Percentiles rank a stretch among this genome's conserved stretches.
Evolutionary conservation across 768 basidiomycete species (phyloP).

Genomic region (Podaxis carcinomalis): DNA sequence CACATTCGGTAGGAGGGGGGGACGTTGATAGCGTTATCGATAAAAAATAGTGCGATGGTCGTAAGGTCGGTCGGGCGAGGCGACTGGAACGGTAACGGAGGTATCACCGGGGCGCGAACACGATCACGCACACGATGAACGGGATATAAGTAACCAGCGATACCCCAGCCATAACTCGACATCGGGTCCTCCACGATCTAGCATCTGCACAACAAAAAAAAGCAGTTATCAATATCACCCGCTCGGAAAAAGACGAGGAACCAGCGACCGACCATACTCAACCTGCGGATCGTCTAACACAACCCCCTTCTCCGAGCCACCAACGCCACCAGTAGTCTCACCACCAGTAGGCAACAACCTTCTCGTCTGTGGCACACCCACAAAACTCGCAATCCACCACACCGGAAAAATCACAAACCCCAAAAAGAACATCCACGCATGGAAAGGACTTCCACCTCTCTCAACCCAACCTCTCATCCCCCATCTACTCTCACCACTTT

Average conservation of each 20-base stretch:
- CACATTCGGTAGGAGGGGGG: neutral
- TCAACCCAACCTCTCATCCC: slow-evolving; percentile 33
- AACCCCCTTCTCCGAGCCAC: slow-evolving; percentile 56
- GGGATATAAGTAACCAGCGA: slow-evolving; percentile 76
- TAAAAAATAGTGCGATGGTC: neutral
- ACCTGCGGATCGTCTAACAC: slow-evolving; percentile 77
- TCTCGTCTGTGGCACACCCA: slow-evolving; percentile 58
- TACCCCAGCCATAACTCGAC: slow-evolving; percentile 65
- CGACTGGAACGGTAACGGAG: neutral
- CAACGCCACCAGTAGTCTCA: slow-evolving; percentile 21
- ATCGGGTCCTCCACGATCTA: slow-evolving; percentile 67
- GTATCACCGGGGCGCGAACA: slow-evolving; percentile 43
- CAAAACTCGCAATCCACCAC: slow-evolving; percentile 55
- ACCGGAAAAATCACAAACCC: slow-evolving; percentile 65
- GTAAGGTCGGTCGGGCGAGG: neutral
- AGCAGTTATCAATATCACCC: neutral
- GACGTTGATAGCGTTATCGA: slow-evolving; percentile 2
- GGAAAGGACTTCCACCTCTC: slow-evolving; percentile 55
- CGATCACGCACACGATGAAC: slow-evolving; percentile 68
- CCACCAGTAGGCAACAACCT: slow-evolving; percentile 39
- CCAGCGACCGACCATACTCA: slow-evolving; percentile 56
- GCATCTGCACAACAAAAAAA: slow-evolving; percentile 44
- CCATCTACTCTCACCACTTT: slow-evolving; percentile 27
- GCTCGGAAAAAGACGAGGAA: slow-evolving; percentile 1
- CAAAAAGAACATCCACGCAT: slow-evolving; percentile 76